Conservation (phyloP, 2,329 filamentous ascomycete genomes). For the Penicillium oxalicum region DNA sequence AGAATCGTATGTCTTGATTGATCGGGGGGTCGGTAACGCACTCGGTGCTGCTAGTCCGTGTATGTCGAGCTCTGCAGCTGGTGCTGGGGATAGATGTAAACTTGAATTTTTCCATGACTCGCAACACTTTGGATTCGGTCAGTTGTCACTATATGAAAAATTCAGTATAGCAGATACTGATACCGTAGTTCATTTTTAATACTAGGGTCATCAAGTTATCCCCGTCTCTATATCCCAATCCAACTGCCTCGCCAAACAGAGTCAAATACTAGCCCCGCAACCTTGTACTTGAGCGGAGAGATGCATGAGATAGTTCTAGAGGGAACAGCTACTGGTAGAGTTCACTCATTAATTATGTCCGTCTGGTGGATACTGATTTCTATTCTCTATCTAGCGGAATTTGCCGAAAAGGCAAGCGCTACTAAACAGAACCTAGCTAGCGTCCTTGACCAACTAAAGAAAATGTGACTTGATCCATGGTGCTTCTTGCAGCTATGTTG, state of each 20-base stretch:
- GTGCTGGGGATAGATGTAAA: conserved; percentile 18
- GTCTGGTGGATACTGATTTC: conserved; percentile 1
- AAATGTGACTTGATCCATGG: conserved; percentile 11
- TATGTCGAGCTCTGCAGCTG: conserved; percentile 8
- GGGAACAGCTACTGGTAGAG: conserved; percentile 21
- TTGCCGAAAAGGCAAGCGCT: conserved; percentile 18
- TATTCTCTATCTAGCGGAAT: conserved; percentile 16
- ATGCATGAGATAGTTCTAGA: conserved; percentile 25
- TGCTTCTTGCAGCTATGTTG: too few species aligned
- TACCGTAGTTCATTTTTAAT: conserved; percentile 6
- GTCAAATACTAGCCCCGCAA: conserved; percentile 21
- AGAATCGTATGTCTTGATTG: conserved; percentile 20
- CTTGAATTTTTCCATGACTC: conserved; percentile 24
- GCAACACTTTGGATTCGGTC: conserved; percentile 23
- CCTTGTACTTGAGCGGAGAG: conserved; percentile 18
- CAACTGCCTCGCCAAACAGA: conserved; percentile 18
- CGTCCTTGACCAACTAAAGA: conserved; percentile 14
- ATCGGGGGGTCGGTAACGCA: conserved; percentile 16
- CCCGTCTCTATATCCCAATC: conserved; percentile 18
- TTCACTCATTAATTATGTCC: conserved; percentile 1
- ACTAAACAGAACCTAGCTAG: conserved; percentile 9
- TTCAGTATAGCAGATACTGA: conserved; percentile 9
- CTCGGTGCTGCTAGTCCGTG: conserved; percentile 16
- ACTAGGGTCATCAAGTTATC: conserved; percentile 17
- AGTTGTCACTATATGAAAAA: neutral